Conservation (phyloP, 148 eudicot genomes). For the Euryodendron excelsum region DNA sequence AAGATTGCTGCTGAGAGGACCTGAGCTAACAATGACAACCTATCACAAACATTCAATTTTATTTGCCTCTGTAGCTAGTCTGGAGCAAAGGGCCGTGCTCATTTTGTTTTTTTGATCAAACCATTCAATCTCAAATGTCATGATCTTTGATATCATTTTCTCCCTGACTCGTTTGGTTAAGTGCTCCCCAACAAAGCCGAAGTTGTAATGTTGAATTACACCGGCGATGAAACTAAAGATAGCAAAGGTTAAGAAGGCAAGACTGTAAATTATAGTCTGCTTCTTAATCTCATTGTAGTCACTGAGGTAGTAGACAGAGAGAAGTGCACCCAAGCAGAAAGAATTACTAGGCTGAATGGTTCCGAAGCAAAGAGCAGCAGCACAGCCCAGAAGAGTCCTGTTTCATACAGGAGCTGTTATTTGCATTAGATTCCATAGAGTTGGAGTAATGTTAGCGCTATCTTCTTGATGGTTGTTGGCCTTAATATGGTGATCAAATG, state of each 20-base stretch:
- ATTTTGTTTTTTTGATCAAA: slow-evolving; percentile 20
- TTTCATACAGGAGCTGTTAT: slow-evolving; percentile 23
- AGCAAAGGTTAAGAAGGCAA: not conserved
- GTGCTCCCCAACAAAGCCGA: slow-evolving; percentile 18
- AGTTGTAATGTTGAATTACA: slow-evolving; percentile 13
- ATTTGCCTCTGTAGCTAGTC: slow-evolving; percentile 19
- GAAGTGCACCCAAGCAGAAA: slow-evolving; percentile 20
- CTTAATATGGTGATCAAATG: not conserved
- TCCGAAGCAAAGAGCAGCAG: slow-evolving; percentile 19
- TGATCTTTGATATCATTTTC: slow-evolving; percentile 16
- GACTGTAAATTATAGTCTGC: slow-evolving; percentile 3
- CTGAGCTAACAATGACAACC: slow-evolving; percentile 7
- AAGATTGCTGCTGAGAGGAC: not conserved
- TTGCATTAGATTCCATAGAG: slow-evolving; percentile 10
- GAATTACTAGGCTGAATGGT: not conserved
- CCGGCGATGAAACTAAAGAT: slow-evolving; percentile 6
- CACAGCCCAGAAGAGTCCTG: slow-evolving; percentile 5
- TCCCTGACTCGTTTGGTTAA: slow-evolving; percentile 23
- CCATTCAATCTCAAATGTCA: slow-evolving; percentile 21
- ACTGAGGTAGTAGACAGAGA: slow-evolving; percentile 1
- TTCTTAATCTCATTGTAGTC: slow-evolving; percentile 11
- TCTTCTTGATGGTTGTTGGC: not conserved
- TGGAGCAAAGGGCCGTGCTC: slow-evolving; percentile 14
- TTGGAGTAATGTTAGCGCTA: not conserved
- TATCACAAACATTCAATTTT: slow-evolving; percentile 14